Percentiles rank a stretch among this genome's conserved stretches.
These are phyloP conservation scores for Hypocrella siamensis DNA, from an alignment of 2,329 filamentous ascomycete genomes.

Conservation along the genomic window DNA sequence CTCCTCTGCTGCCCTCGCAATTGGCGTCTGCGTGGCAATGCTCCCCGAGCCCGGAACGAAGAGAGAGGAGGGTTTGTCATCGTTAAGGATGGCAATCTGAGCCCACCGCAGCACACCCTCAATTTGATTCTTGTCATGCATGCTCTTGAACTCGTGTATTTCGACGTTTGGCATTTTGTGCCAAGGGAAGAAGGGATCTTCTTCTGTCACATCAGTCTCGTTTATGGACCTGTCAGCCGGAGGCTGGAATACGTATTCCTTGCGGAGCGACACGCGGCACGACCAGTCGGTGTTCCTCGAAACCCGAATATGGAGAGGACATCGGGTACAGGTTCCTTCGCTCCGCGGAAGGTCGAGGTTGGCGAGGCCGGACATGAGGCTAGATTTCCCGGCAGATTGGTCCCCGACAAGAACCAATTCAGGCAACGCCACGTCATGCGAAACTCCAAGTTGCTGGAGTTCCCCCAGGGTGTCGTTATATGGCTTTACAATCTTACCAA, in stretches of 20 bases:
- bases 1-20: conserved; percentile 19
- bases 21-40: conserved; percentile 18
- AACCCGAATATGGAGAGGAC: conserved; percentile 65
- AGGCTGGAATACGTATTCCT: conserved; percentile 43
- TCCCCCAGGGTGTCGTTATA: conserved; percentile 52
- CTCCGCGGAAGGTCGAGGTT: conserved; percentile 58
- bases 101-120: conserved; percentile 57
- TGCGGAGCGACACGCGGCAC: conserved; percentile 50
- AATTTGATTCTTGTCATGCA: conserved; percentile 45
- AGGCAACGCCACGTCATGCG: conserved; percentile 54
- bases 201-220: conserved; percentile 29
- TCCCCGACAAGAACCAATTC: conserved; percentile 76
- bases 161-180: conserved; percentile 25
- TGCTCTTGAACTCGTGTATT: conserved; percentile 44
- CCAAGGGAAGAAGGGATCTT: conserved; percentile 53
- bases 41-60: conserved; percentile 37
- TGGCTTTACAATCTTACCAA: conserved; percentile 47
- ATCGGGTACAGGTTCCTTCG: conserved; percentile 62
- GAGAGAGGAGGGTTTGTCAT: conserved; percentile 30
- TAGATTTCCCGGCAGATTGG: conserved; percentile 73
- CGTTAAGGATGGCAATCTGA: conserved; percentile 64
- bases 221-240: conserved; percentile 21
- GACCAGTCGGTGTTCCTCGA: conserved; percentile 45
- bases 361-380: conserved; percentile 44
- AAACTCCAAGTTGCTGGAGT: conserved; percentile 57